These are phyloP conservation scores for Rhizopus stolonifer DNA, from an alignment of 371 early-diverging fungal genomes.

Conservation along the genomic window DNA sequence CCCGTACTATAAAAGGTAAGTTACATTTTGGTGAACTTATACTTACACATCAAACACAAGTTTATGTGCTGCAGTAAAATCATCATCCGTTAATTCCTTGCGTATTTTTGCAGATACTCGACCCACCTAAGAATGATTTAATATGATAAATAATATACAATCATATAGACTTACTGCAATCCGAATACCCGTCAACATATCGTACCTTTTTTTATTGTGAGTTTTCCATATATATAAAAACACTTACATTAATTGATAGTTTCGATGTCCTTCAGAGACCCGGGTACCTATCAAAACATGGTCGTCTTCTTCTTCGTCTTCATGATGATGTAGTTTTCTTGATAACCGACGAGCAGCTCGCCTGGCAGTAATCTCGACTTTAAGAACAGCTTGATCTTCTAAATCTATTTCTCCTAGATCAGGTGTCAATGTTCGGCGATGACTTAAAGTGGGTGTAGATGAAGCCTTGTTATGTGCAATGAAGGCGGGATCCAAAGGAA, in stretches of 20 bases:
- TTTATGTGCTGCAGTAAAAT: slow-evolving; percentile 88
- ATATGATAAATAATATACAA: neutral
- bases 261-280: slow-evolving; percentile 66
- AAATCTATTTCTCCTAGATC: slow-evolving; percentile 36
- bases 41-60: slow-evolving; percentile 86
- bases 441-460: neutral
- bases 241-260: slow-evolving; percentile 83
- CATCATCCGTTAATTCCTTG: slow-evolving; percentile 66
- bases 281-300: slow-evolving; percentile 65
- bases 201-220: slow-evolving; percentile 44
- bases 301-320: slow-evolving; percentile 52
- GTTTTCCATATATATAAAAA: neutral
- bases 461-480: neutral
- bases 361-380: slow-evolving; percentile 40
- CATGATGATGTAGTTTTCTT: slow-evolving; percentile 13
- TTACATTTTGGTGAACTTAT: neutral
- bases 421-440: slow-evolving; percentile 20
- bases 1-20: slow-evolving; percentile 59
- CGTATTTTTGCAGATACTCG: slow-evolving; percentile 83
- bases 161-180: slow-evolving; percentile 60
- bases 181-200: slow-evolving; percentile 96
- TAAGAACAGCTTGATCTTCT: slow-evolving; percentile 38
- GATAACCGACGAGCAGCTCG: slow-evolving; percentile 41
- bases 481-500: neutral
- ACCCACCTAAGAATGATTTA: slow-evolving; percentile 21